Evolutionary conservation across 192 early-diverging fungal genomes (phyloP).

Genomic region (Thoreauomyces humboldtii): DNA sequence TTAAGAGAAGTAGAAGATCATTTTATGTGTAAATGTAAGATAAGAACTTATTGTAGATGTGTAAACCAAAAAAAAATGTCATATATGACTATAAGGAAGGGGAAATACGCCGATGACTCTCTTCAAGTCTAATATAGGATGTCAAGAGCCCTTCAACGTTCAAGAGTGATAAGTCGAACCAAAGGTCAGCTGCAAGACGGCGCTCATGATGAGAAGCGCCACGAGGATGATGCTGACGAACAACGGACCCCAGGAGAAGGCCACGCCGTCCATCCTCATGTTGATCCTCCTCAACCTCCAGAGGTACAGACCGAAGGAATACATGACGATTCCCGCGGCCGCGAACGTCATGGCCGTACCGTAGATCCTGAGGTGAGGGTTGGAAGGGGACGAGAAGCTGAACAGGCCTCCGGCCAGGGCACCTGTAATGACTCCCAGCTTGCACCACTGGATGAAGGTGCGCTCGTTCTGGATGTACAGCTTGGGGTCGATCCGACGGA

Average conservation of each 20-base stretch:
- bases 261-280: background rate
- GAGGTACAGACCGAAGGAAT: background rate
- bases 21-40: too few species aligned
- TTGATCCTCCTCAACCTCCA: background rate
- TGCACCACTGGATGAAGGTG: constrained; percentile 81
- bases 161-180: background rate
- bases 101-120: too few species aligned
- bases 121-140: too few species aligned
- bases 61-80: too few species aligned
- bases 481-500: constrained; percentile 78
- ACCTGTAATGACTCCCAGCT: constrained; percentile 65
- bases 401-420: background rate
- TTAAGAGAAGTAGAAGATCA: too few species aligned
- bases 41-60: too few species aligned
- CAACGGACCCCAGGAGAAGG: background rate
- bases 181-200: too few species aligned
- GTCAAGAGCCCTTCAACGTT: too few species aligned
- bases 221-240: background rate
- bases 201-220: background rate
- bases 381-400: background rate
- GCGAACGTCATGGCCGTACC: background rate
- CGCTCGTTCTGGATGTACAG: constrained; percentile 86
- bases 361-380: background rate
- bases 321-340: background rate
- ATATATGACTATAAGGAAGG: too few species aligned